Percentiles rank a stretch among this genome's conserved stretches.
phyloP scores from a whole-genome alignment of 1,139 yeast species.

The Suhomyces terraborum region DNA sequence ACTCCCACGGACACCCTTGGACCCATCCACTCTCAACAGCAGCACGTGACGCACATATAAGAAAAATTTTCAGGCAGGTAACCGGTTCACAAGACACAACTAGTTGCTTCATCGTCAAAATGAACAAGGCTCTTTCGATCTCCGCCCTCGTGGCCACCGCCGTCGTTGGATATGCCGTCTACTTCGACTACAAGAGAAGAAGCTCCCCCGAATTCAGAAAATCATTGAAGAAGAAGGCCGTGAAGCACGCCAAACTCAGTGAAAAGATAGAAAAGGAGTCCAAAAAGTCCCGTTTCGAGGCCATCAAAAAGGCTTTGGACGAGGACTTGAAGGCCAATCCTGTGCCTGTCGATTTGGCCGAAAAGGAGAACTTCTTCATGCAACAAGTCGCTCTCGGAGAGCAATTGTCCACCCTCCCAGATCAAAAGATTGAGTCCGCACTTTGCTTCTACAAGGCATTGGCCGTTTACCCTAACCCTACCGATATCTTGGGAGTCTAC shows the following conservation, averaged over 20 bases:
- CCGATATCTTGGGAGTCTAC: constrained; percentile 83
- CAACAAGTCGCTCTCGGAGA: constrained; percentile 85
- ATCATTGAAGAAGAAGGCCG: constrained; percentile 62
- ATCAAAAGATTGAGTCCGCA: constrained; percentile 75
- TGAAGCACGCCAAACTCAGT: constrained; percentile 58
- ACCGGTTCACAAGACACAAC: background rate
- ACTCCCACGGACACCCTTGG: no score
- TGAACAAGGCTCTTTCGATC: constrained; percentile 49
- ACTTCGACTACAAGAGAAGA: constrained; percentile 93
- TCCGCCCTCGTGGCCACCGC: constrained; percentile 55
- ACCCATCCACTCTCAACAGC: background rate
- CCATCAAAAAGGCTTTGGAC: constrained; percentile 61
- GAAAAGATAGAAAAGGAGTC: constrained; percentile 59
- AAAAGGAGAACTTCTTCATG: constrained; percentile 78
- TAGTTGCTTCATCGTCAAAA: constrained; percentile 14
- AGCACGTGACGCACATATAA: background rate
- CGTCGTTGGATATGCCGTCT: constrained; percentile 72
- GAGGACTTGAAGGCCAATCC: constrained; percentile 71
- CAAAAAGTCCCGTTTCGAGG: constrained; percentile 60
- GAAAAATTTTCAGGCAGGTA: background rate
- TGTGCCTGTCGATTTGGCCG: constrained; percentile 68
- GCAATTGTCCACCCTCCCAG: constrained; percentile 59
- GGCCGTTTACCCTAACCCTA: constrained; percentile 91
- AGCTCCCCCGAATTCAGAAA: constrained; percentile 79
- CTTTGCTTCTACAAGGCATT: constrained; percentile 93